These are phyloP conservation scores for Lepidopterella palustris DNA, from an alignment of 495 filamentous ascomycete genomes.

Conservation along the genomic window DNA sequence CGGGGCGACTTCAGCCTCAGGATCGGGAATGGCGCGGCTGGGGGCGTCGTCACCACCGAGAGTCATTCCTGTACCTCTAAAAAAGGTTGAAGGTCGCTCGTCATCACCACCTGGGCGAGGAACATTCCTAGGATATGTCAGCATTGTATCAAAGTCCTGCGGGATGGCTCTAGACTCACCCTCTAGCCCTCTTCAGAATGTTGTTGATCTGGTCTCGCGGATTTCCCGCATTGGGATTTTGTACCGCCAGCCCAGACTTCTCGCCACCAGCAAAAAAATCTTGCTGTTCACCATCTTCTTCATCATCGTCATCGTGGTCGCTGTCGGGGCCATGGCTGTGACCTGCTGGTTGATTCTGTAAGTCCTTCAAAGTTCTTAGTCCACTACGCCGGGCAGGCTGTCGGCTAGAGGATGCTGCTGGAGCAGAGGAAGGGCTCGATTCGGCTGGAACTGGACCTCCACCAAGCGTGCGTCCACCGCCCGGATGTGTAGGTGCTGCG, in stretches of 20 bases:
- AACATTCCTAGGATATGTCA: slow-evolving; percentile 46
- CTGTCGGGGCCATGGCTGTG: slow-evolving; percentile 51
- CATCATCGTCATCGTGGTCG: slow-evolving; percentile 54
- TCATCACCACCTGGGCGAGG: slow-evolving; percentile 53
- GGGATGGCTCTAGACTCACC: slow-evolving; percentile 44
- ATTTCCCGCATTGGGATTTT: slow-evolving; percentile 63
- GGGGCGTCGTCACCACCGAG: slow-evolving; percentile 86
- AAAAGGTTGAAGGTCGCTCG: slow-evolving; percentile 49
- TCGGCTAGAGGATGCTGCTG: slow-evolving; percentile 32
- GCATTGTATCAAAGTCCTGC: neutral
- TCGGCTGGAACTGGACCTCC: slow-evolving; percentile 17
- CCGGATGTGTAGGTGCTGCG: slow-evolving; percentile 29
- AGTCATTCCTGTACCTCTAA: slow-evolving; percentile 76
- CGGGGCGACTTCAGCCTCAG: slow-evolving; percentile 43
- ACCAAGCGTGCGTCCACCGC: slow-evolving; percentile 25
- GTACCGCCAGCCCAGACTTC: slow-evolving; percentile 92
- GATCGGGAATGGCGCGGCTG: slow-evolving; percentile 63
- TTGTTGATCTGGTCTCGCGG: slow-evolving; percentile 65
- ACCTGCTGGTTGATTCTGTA: slow-evolving; percentile 39
- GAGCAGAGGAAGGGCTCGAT: slow-evolving; percentile 14
- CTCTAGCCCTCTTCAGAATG: slow-evolving; percentile 75
- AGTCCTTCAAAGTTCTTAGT: slow-evolving; percentile 51
- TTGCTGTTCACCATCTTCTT: slow-evolving; percentile 57
- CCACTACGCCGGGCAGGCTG: slow-evolving; percentile 37
- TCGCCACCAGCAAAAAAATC: slow-evolving; percentile 93